Evolutionary conservation across 2,329 filamentous ascomycete species (phyloP), one percentile per base, ranked within the genome.

Genomic region (Tympanopsis confertula): DNA sequence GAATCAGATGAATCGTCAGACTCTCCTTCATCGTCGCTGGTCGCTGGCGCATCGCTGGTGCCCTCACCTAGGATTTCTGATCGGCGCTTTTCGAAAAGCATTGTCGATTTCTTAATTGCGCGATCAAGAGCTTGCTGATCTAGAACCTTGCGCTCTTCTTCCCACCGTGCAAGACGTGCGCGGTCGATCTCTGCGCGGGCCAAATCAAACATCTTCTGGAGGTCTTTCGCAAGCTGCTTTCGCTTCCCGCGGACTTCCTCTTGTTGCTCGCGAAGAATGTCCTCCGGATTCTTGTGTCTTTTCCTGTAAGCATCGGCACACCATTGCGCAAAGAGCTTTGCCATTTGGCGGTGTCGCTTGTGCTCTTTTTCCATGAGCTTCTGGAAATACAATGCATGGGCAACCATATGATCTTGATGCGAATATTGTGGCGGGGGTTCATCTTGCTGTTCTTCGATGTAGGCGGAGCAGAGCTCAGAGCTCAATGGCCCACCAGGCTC

Each of bases 381-480:
- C 35, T 85, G 78, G 48, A 96, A 89, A 47, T 88, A 82, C 12
- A 81, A 53, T 41, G 83, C 80, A 43, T 94, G 88, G 35, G 80
- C 79, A 35, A 83, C 68, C 38, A 96, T 69, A 53, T 96, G 85
- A 51, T 96, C 88, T 51, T 77, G 73, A 47, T 93, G 87, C n/a
- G 82, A 78, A 66, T 86, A 96, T 50, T 91, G 86, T 38, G 73
- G 70, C 0, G 77, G 73, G 0, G 93, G 83, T 40, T 85, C 78
- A 42, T 63, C 65, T 20, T 71, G 69, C 12, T 76, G 66, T 44
- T 91, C 84, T 0, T 84, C 83, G 14, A 78, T 69, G 47, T 84
- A 91, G 18, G 81, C 62, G 2, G 78, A 80, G 52, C 84, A 89
- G 42, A 71, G 68, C 42, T 78, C 75, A 38, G 69, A 63, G 37